Base-by-base conservation (phyloP, 192 early-diverging fungal genomes). In the Coemansia sp. region DNA sequence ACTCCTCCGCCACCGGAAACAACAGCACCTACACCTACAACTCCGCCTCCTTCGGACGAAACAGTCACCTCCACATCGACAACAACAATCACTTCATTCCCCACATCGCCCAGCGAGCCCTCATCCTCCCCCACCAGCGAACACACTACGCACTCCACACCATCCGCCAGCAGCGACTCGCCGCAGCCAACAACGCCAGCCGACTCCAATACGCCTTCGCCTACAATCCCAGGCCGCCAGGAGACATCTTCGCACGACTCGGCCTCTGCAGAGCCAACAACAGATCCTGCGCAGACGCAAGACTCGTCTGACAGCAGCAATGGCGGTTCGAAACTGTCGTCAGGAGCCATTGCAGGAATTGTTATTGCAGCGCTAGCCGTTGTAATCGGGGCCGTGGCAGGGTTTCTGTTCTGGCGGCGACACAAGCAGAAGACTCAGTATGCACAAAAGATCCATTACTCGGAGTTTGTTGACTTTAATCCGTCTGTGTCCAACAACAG, bases 381-480 rank as follows among this genome's bases (percentile, higher is more conserved):
- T 52, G 54, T 70, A 6, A 45, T 69, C 12, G 70, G 63, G 15
- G 42, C 40, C 0, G 48, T 72, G 0, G 26, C 68, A 4, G 74
- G 70, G 15, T 65, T 67, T 2, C 41, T 81, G 78, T 81, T 81
- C 57, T 81, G 78, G 78, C 69, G 78, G 37, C 67, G 78, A 8
- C 73, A 76, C 51, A 46, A 67, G 61, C 73, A 81, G 37, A 76
- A 76, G 67, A 61, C 74, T 4, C 65, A 69, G 67, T 74, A 70
- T n/a, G 58, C 74, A 13, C 39, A 66, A 5, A 81, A 81, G 61
- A 54, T 72, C 12, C 67, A 76, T 36, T 81, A 81, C 45, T 46
- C 73, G 8, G 78, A 81, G 65, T 81, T 75, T 57, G 69, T 73
- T 16, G 78, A 81, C 36, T 81, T 69, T 51, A 81, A 72, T 56